Evolutionary conservation across 148 eudicot species (phyloP).

Genomic region (Chenopodium album): DNA sequence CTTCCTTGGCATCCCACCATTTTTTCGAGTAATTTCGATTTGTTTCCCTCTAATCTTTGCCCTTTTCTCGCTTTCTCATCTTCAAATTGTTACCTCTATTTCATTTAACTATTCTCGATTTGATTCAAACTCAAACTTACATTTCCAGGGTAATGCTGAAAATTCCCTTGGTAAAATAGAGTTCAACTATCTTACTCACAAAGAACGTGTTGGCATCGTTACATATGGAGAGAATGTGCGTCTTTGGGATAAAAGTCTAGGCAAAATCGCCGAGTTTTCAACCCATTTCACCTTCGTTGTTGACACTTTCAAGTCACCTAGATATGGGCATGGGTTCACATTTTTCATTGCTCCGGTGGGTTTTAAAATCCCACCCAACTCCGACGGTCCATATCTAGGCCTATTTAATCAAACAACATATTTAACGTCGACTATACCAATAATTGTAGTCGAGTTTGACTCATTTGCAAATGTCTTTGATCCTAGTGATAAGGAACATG

Average conservation of each 20-base stretch:
- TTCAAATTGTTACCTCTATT: conserved; percentile 6
- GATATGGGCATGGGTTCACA: conserved; percentile 43
- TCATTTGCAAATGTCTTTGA: conserved; percentile 43
- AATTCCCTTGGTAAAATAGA: conserved; percentile 33
- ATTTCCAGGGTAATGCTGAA: conserved; percentile 40
- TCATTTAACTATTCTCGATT: conserved; percentile 30
- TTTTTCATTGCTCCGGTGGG: conserved; percentile 48
- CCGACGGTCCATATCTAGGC: conserved; percentile 44
- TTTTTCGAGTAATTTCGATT: not conserved
- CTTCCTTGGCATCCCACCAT: not conserved
- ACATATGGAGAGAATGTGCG: conserved; percentile 30
- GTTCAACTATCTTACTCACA: conserved; percentile 22
- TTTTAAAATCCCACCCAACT: conserved; percentile 47
- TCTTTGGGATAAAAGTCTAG: conserved; percentile 32
- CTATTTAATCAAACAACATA: conserved; percentile 50
- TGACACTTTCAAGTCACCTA: conserved; percentile 15
- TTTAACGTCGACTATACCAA: conserved; percentile 26
- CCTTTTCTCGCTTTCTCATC: not conserved
- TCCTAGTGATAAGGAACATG: conserved; percentile 40
- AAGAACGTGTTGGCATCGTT: conserved; percentile 32
- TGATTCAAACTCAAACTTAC: conserved; percentile 15
- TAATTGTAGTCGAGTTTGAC: conserved; percentile 52
- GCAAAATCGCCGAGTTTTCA: conserved; percentile 46
- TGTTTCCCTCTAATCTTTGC: not conserved
- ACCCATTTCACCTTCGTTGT: conserved; percentile 51